Conservation (phyloP, 768 basidiomycete genomes). For the Crepidotus variabilis region DNA sequence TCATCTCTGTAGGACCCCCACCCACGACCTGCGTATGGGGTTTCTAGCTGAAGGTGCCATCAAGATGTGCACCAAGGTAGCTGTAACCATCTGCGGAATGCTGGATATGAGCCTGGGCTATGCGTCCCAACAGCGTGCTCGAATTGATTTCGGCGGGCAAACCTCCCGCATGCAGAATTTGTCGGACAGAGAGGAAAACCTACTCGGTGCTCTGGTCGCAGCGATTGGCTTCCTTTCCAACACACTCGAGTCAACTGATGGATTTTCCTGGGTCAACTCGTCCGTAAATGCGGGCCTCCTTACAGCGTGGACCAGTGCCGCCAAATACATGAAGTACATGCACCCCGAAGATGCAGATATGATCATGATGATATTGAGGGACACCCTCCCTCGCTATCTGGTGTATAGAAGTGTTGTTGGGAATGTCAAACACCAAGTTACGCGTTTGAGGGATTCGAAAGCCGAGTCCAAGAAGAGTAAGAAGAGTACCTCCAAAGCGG, state of each 20-base stretch:
- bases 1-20: constrained; percentile 22
- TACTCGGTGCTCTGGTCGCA: constrained; percentile 23
- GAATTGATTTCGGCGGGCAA: not conserved
- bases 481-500: not conserved
- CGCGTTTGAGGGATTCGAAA: constrained; percentile 8
- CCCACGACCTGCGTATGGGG: constrained; percentile 28
- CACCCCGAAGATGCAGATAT: constrained; percentile 27
- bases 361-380: constrained; percentile 21
- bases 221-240: constrained; percentile 29
- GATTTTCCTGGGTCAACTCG: constrained; percentile 32
- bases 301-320: constrained; percentile 23
- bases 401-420: constrained; percentile 34
- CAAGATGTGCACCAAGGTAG: constrained; percentile 23
- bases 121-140: not conserved
- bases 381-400: constrained; percentile 30
- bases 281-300: constrained; percentile 29
- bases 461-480: constrained; percentile 8
- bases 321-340: constrained; percentile 22
- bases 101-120: constrained; percentile 9
- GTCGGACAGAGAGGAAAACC: constrained; percentile 2
- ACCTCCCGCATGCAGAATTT: not conserved
- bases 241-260: constrained; percentile 32
- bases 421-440: constrained; percentile 25
- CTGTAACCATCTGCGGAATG: constrained; percentile 21
- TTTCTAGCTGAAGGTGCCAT: constrained; percentile 28